Evolutionary conservation across 2,329 filamentous ascomycete species (phyloP).

Genomic region (Venturia carpophila): DNA sequence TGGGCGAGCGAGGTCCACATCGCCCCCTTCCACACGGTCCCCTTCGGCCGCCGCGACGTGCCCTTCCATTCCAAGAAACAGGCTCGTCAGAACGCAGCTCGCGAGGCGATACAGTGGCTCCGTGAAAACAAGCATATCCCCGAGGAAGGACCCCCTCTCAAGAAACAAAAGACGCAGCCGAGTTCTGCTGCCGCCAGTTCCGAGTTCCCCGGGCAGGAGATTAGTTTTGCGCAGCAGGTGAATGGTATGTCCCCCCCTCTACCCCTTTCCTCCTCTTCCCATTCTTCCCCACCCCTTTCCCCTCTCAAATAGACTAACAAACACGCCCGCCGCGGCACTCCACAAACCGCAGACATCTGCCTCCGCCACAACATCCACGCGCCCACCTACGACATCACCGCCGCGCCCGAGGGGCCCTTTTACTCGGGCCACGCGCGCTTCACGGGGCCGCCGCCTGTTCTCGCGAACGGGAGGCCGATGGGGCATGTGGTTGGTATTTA

Average conservation of each 20-base stretch:
- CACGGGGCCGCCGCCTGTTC: neutral
- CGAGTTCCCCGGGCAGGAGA: neutral
- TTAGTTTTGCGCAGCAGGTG: neutral
- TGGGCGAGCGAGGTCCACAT: neutral
- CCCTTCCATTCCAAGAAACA: constrained; percentile 12
- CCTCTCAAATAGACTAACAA: neutral
- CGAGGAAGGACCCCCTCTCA: neutral
- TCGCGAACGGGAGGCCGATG: neutral
- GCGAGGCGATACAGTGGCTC: constrained; percentile 12
- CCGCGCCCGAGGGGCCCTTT: neutral
- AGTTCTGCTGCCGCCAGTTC: neutral
- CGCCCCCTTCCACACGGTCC: neutral
- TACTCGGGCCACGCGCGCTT: neutral
- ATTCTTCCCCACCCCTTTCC: neutral
- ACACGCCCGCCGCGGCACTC: too few species aligned
- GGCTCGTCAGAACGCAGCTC: constrained; percentile 10
- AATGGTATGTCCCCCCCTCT: neutral
- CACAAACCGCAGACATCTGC: neutral
- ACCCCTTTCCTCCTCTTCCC: neutral
- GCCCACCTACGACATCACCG: neutral
- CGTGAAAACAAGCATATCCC: neutral
- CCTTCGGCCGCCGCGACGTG: constrained; percentile 7
- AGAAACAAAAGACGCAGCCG: neutral
- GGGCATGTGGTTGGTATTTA: neutral
- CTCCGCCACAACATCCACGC: neutral